Evolutionary conservation across 352 stramenopile species (phyloP), one percentile per base, ranked within the genome.

Genomic region (Hyaloperonospora brassicae): DNA sequence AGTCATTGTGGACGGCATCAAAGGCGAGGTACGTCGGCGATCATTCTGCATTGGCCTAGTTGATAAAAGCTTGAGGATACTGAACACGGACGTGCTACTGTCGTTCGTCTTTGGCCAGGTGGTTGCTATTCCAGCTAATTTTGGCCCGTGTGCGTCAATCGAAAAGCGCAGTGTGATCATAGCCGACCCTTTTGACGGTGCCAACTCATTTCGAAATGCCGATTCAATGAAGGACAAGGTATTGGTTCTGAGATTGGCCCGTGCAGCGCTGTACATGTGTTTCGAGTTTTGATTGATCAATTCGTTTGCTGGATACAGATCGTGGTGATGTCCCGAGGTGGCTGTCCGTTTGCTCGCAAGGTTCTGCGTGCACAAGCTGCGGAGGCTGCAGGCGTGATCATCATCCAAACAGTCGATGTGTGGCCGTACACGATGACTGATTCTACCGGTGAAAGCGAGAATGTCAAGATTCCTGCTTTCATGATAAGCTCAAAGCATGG

Each of bases 361-460:
- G 62, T 82, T n/a, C 53, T 84, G 52, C 79, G 76, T 17, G 81
- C 81, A 1, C 73, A 92, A 59, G 56, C 61, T 0, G 68, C 70
- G 5, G 79, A 76, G 10, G 81, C 77, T 13, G 61, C 58, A 3
- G 81, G 66, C 8, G 79, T 83, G 6, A 67, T 89, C 41, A 83
- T 92, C 42, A 59, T 88, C 23, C 81, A 91, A 61, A 89, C 72
- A 0, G 61, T 73, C 17, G 76, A 89, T 45, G 61, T 91, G 7
- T 91, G 81, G 81, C 81, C 81, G 22, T 91, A 91, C 64, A 87
- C 73, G 14, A 91, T 91, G 81, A 91, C 78, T 24, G 81, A 91
- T 55, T 88, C 76, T 0, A 84, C 70, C 25, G 76, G 75, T 8
- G 78, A 89, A 59, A 83, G 78, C 57, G 60, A 61, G 10, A 47